Conservation (phyloP, 306 rosid genomes). For the Comarum palustre region DNA sequence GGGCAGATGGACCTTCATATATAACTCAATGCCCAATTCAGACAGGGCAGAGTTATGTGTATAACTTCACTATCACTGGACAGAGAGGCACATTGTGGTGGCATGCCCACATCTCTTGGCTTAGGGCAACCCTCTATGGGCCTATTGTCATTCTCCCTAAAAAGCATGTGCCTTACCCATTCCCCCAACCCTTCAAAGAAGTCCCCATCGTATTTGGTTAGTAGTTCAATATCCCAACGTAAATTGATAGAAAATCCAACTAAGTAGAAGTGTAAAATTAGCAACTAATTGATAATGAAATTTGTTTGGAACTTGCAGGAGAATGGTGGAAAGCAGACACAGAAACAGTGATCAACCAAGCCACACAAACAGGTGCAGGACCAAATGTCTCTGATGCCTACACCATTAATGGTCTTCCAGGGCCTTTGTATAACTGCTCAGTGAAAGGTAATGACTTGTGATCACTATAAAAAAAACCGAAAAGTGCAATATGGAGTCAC, state of each 20-base stretch:
- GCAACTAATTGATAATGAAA: neutral
- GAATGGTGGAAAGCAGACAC: slow-evolving; percentile 86
- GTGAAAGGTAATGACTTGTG: slow-evolving; percentile 38
- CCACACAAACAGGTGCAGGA: slow-evolving; percentile 52
- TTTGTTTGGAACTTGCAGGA: slow-evolving; percentile 37
- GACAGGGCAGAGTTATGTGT: slow-evolving; percentile 49
- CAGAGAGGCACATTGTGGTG: slow-evolving; percentile 72
- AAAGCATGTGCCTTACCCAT: slow-evolving; percentile 55
- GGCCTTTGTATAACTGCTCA: slow-evolving; percentile 53
- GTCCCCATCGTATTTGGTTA: slow-evolving; percentile 63
- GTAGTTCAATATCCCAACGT: neutral
- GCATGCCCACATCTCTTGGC: slow-evolving; percentile 85
- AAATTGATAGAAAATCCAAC: neutral
- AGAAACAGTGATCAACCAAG: slow-evolving; percentile 61
- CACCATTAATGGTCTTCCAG: slow-evolving; percentile 73
- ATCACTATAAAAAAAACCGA: neutral
- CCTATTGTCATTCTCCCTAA: slow-evolving; percentile 73
- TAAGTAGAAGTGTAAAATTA: neutral
- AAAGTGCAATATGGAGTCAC: neutral
- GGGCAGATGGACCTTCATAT: slow-evolving; percentile 83
- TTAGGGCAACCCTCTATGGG: slow-evolving; percentile 59
- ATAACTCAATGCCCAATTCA: slow-evolving; percentile 75
- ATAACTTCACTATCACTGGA: slow-evolving; percentile 58
- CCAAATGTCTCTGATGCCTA: slow-evolving; percentile 71
- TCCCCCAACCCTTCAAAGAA: slow-evolving; percentile 57